Percentiles rank a stretch among this genome's conserved stretches.
Evolutionary conservation across 108 stramenopile species (phyloP).

Genomic region (Skeletonema tropicum): DNA sequence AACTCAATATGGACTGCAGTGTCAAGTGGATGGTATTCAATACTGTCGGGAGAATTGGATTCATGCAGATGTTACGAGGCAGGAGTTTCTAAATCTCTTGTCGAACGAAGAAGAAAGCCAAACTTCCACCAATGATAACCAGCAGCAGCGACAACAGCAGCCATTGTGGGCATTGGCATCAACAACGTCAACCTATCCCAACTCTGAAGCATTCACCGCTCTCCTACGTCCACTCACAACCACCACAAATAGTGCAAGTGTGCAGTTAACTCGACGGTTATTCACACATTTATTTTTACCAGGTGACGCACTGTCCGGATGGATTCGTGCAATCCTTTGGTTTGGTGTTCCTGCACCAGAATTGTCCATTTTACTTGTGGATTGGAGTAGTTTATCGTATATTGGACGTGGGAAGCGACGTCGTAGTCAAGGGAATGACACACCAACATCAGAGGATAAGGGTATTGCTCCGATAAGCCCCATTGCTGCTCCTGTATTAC

Average conservation of each 20-base stretch:
- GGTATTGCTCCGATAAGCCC: constrained; percentile 36
- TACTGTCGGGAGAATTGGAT: constrained; percentile 68
- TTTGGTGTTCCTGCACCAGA: constrained; percentile 72
- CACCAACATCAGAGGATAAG: background rate
- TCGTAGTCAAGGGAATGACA: background rate
- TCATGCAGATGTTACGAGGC: constrained; percentile 75
- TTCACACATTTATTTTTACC: constrained; percentile 82
- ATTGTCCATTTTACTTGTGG: constrained; percentile 70
- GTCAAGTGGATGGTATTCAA: constrained; percentile 72
- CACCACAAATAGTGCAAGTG: constrained; percentile 29
- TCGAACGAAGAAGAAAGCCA: constrained; percentile 1
- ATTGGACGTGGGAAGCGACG: constrained; percentile 18
- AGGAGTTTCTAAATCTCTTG: constrained; percentile 57
- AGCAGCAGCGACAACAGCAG: constrained; percentile 22
- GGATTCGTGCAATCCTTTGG: constrained; percentile 65
- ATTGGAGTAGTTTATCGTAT: constrained; percentile 66
- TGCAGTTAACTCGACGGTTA: constrained; percentile 55
- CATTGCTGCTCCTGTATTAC: constrained; percentile 47
- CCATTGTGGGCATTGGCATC: constrained; percentile 79
- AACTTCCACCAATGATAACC: background rate
- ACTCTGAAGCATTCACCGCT: constrained; percentile 61
- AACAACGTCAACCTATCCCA: constrained; percentile 49
- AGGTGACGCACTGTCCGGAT: constrained; percentile 57
- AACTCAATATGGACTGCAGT: constrained; percentile 57
- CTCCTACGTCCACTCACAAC: constrained; percentile 63